phyloP scores from a whole-genome alignment of 2,329 filamentous ascomycete species.

The Exophiala alcalophila region DNA sequence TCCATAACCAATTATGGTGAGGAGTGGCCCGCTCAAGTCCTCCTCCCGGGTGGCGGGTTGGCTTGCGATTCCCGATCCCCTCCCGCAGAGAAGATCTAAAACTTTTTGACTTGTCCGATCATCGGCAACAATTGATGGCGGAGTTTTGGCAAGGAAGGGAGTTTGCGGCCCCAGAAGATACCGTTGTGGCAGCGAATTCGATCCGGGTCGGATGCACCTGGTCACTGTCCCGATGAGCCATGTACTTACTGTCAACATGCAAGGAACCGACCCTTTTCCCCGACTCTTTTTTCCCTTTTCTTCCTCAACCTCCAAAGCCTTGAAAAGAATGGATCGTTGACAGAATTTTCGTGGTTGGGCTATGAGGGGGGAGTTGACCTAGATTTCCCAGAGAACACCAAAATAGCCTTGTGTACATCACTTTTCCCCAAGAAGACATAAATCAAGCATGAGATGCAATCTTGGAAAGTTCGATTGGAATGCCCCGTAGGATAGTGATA shows the following conservation, averaged over 20 bases:
- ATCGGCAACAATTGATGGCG: background rate
- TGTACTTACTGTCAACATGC: conserved; percentile 6
- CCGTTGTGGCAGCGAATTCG: conserved; percentile 7
- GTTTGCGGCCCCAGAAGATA: background rate
- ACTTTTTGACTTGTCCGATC: background rate
- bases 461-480: too few species aligned
- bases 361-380: conserved; percentile 9
- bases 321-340: conserved; percentile 9
- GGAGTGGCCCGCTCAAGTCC: conserved; percentile 3
- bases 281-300: background rate
- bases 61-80: background rate
- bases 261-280: conserved; percentile 8
- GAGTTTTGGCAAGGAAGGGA: conserved; percentile 3
- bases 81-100: background rate
- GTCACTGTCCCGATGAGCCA: conserved; percentile 10
- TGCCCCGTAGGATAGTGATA: too few species aligned
- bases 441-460: too few species aligned
- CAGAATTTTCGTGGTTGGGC: conserved; percentile 6
- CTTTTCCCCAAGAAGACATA: conserved; percentile 4
- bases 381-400: conserved; percentile 4
- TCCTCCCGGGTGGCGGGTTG: background rate
- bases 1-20: conserved; percentile 4
- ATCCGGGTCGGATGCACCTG: conserved; percentile 3
- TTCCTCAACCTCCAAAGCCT: conserved; percentile 1
- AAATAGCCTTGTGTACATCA: conserved; percentile 10